Evolutionary conservation across 1,139 yeast genomes (phyloP), one percentile per base, ranked within the genome.

Genomic region (Hemisphaericaspora xylofermentans): DNA sequence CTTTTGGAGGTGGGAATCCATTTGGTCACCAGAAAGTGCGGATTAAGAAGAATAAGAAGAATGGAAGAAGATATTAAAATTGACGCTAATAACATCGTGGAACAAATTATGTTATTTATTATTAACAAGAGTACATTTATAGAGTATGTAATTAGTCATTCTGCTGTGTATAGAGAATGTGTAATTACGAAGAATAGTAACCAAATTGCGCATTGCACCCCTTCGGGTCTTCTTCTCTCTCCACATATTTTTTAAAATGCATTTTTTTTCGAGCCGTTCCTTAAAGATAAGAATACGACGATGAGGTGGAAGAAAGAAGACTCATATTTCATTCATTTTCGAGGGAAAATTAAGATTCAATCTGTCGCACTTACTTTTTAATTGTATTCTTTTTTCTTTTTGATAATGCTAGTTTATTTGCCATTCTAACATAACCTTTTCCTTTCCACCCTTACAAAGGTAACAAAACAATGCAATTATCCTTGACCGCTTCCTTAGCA

Each of bases 401-500:
- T n/a, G n/a, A 9, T 25, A 21, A 8, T 18, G 15, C 31, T 3
- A 12, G 7, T 7, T 17, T 6, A 16, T 13, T 18, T 6, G 3
- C 17, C 21, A 6, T n/a, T 17, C 17, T 17, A 21, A 21, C 31
- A 8, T 15, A 9, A 29, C 10, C 33, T 32, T 30, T 9, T 25
- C 14, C 30, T 15, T 22, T 32, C 35, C 31, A 13, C 13, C 22
- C 16, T 24, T n/a, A n/a, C n/a, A n/a, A n/a, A n/a, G n/a, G n/a
- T n/a, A n/a, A n/a, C n/a, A n/a, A n/a, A n/a, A n/a, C n/a, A 24
- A 33, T 39, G 33, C 35, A 43, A 15, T 38, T 43, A 26, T 35
- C 49, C 14, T 44, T 62, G 25, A 49, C 60, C 36, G 38, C 56
- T n/a, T 46, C 56, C 21, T 50, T 58, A 40, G 52, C 58, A 24